phyloP scores from a whole-genome alignment of 1,139 yeast genomes.

The Taphrina pruni region DNA sequence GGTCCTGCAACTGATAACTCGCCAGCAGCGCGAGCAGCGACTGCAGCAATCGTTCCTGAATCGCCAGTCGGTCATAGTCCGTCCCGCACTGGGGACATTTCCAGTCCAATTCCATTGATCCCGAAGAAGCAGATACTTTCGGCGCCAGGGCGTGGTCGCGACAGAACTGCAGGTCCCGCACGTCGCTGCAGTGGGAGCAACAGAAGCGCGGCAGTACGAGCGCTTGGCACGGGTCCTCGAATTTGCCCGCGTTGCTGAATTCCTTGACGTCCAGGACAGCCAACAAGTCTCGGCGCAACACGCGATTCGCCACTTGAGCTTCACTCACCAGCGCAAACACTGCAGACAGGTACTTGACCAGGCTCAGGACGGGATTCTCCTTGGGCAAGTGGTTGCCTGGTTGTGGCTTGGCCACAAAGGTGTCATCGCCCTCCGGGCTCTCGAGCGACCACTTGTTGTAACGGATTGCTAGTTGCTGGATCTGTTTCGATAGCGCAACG shows the following conservation, averaged over 20 bases:
- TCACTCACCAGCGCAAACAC: slow-evolving; percentile 70
- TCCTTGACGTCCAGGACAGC: slow-evolving; percentile 79
- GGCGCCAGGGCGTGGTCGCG: slow-evolving; percentile 58
- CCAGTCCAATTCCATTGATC: slow-evolving; percentile 55
- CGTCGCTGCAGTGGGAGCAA: slow-evolving; percentile 61
- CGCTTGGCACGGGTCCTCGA: slow-evolving; percentile 75
- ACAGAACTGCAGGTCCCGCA: slow-evolving; percentile 82
- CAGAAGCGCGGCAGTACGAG: slow-evolving; percentile 59
- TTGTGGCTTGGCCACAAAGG: slow-evolving; percentile 71
- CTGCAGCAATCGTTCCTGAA: slow-evolving; percentile 80
- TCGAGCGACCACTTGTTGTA: slow-evolving; percentile 69
- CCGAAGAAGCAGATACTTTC: slow-evolving; percentile 33
- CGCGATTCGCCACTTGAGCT: slow-evolving; percentile 72
- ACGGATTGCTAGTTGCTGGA: slow-evolving; percentile 59
- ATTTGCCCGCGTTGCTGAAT: slow-evolving; percentile 78
- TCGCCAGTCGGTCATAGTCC: slow-evolving; percentile 66
- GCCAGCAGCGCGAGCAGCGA: slow-evolving; percentile 64
- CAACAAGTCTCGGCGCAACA: slow-evolving; percentile 75
- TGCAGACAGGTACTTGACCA: slow-evolving; percentile 77
- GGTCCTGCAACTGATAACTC: slow-evolving; percentile 77
- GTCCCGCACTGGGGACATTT: slow-evolving; percentile 71
- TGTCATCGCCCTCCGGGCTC: slow-evolving; percentile 65
- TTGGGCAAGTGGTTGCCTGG: slow-evolving; percentile 71
- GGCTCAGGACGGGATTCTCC: slow-evolving; percentile 76
- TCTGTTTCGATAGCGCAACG: slow-evolving; percentile 65